These are phyloP conservation scores for Plenodomus biglobosus DNA, from an alignment of 2,329 filamentous ascomycete genomes.

Conservation along the genomic window DNA sequence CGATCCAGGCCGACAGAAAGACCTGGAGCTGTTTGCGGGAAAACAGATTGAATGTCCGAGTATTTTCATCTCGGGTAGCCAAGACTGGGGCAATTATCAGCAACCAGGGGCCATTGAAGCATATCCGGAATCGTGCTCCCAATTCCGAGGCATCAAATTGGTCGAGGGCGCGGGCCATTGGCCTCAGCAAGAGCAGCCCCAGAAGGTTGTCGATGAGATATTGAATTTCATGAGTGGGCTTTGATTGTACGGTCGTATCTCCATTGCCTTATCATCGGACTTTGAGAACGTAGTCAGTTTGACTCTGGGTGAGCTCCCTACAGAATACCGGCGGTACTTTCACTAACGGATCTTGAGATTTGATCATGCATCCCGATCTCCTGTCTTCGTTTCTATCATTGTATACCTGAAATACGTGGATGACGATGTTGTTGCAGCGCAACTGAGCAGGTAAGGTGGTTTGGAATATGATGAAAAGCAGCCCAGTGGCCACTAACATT, in stretches of 20 bases:
- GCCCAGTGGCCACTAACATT: too few relatives aligned
- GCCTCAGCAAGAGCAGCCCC: constrained; percentile 67
- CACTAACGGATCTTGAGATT: too few relatives aligned
- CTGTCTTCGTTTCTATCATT: too few relatives aligned
- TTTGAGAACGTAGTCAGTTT: too few relatives aligned
- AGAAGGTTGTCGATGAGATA: constrained; percentile 54
- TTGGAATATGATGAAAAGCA: too few relatives aligned
- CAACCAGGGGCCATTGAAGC: constrained; percentile 64
- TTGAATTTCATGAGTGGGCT: constrained; percentile 43
- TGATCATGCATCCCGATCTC: too few relatives aligned
- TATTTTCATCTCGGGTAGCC: constrained; percentile 61
- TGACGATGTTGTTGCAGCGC: too few relatives aligned
- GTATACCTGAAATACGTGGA: too few relatives aligned
- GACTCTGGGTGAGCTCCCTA: too few relatives aligned
- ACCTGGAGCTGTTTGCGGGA: constrained; percentile 62
- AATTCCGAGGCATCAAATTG: constrained; percentile 56
- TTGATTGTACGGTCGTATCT: neutral
- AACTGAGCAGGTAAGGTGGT: too few relatives aligned
- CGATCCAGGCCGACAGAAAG: constrained; percentile 50
- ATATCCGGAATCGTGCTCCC: constrained; percentile 55
- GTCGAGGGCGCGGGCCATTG: constrained; percentile 68
- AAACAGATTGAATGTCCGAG: constrained; percentile 63
- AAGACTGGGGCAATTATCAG: constrained; percentile 70
- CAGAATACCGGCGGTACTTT: too few relatives aligned
- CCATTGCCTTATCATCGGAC: too few relatives aligned